These are phyloP conservation scores for Vitis labrusca DNA, from an alignment of 164 flowering plant species.

Conservation along the genomic window DNA sequence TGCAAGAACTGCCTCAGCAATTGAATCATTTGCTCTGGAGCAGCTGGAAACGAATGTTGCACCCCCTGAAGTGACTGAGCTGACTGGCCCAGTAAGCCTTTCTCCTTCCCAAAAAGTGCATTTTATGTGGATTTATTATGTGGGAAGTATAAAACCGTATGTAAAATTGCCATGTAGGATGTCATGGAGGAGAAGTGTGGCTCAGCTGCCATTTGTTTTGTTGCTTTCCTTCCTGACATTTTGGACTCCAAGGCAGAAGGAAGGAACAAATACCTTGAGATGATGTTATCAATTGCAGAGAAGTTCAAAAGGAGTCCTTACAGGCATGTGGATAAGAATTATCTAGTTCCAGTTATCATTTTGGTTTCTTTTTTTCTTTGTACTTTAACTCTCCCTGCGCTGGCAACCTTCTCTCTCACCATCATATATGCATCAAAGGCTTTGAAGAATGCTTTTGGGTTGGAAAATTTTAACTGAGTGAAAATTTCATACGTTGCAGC, in stretches of 20 bases:
- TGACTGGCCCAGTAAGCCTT: conserved; percentile 67
- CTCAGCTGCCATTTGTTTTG: conserved; percentile 94
- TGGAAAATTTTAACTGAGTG: neutral
- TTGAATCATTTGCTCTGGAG: conserved; percentile 87
- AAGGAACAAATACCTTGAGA: conserved; percentile 80
- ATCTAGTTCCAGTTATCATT: neutral
- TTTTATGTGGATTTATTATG: neutral
- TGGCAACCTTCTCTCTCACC: no score
- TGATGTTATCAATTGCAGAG: conserved; percentile 75
- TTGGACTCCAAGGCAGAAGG: conserved; percentile 97
- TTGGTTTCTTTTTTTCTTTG: neutral
- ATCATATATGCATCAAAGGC: neutral
- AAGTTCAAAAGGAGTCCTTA: conserved; percentile 87
- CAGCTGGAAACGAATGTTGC: conserved; percentile 76
- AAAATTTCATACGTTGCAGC: conserved; percentile 45
- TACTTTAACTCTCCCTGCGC: neutral
- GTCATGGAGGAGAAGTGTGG: conserved; percentile 94
- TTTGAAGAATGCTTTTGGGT: neutral
- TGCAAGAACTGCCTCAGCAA: conserved; percentile 81
- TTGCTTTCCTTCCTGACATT: conserved; percentile 91
- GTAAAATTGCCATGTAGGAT: conserved; percentile 44
- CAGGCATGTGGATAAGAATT: conserved; percentile 49
- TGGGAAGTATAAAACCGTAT: neutral
- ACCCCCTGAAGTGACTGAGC: conserved; percentile 87
- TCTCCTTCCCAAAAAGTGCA: neutral